Conservation (phyloP, 345 rosid species). For the Turnera subulata region DNA sequence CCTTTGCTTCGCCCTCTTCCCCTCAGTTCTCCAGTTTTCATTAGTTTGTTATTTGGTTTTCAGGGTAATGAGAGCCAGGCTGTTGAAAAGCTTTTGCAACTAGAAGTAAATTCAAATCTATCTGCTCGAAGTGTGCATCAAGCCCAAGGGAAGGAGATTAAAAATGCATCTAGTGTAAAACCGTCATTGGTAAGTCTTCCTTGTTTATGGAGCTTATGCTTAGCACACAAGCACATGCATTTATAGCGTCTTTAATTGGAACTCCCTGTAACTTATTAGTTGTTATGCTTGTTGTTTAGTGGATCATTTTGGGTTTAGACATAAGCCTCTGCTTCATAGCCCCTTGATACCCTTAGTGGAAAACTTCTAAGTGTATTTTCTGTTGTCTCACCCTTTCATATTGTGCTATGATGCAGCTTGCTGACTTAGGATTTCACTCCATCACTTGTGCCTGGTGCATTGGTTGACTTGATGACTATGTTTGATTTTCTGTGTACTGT, state of each 20-base stretch:
- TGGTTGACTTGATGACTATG: no score
- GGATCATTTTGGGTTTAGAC: no score
- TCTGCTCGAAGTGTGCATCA: constrained; percentile 42
- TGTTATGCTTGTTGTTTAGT: no score
- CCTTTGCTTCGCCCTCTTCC: neutral
- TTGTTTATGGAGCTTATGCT: neutral
- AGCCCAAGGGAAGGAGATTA: constrained; percentile 45
- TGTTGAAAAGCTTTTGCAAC: constrained; percentile 63
- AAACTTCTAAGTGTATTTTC: no score
- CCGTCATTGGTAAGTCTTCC: constrained; percentile 56
- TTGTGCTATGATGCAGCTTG: no score
- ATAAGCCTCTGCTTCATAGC: no score
- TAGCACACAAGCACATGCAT: constrained; percentile 14
- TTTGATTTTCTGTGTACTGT: no score
- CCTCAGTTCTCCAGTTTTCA: neutral
- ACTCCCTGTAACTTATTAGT: neutral
- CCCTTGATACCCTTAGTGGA: no score
- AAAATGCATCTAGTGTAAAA: constrained; percentile 35
- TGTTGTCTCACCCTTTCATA: no score
- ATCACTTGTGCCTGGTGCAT: no score
- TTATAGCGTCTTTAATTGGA: constrained; percentile 1
- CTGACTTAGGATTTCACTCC: no score
- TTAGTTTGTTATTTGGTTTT: constrained; percentile 16
- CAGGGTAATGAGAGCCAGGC: constrained; percentile 76
- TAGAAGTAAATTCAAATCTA: constrained; percentile 56